Evolutionary conservation across 2,329 filamentous ascomycete genomes (phyloP).

Genomic region (Pyrenophora seminiperda): DNA sequence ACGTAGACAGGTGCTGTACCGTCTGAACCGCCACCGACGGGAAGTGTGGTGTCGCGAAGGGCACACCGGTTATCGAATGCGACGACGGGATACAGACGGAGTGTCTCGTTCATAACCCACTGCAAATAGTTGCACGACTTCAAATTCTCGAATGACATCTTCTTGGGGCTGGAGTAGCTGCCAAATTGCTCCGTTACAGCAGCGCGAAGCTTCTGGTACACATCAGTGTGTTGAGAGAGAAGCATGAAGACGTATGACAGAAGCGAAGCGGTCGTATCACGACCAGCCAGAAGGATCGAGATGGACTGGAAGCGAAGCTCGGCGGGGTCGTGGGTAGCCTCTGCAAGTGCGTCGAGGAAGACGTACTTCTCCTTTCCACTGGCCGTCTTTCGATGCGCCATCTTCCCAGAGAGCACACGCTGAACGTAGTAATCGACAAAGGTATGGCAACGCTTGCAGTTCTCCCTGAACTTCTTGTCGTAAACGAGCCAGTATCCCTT

Average conservation of each 20-base stretch:
- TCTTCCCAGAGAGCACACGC: conserved; percentile 26
- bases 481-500: conserved; percentile 40
- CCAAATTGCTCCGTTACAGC: conserved; percentile 50
- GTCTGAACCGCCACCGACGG: conserved; percentile 43
- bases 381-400: conserved; percentile 12
- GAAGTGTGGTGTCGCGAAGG: conserved; percentile 42
- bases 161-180: conserved; percentile 43
- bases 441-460: conserved; percentile 34
- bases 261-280: conserved; percentile 82
- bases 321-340: conserved; percentile 68
- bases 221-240: conserved; percentile 46
- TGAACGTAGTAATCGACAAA: conserved; percentile 38
- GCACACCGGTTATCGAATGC: conserved; percentile 40
- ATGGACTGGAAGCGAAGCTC: conserved; percentile 83
- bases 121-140: conserved; percentile 43
- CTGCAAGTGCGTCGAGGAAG: conserved; percentile 81
- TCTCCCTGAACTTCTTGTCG: conserved; percentile 32
- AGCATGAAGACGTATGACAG: conserved; percentile 71
- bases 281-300: conserved; percentile 78
- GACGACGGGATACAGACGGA: conserved; percentile 44
- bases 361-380: conserved; percentile 61
- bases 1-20: conserved; percentile 43
- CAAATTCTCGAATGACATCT: conserved; percentile 49
- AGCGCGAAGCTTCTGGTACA: conserved; percentile 43
- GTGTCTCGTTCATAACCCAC: conserved; percentile 41